A percentile compares a stretch with the other conserved stretches of the same genome.
Conservation (phyloP, 495 filamentous ascomycete genomes). For the Polyplosphaeria fusca region DNA sequence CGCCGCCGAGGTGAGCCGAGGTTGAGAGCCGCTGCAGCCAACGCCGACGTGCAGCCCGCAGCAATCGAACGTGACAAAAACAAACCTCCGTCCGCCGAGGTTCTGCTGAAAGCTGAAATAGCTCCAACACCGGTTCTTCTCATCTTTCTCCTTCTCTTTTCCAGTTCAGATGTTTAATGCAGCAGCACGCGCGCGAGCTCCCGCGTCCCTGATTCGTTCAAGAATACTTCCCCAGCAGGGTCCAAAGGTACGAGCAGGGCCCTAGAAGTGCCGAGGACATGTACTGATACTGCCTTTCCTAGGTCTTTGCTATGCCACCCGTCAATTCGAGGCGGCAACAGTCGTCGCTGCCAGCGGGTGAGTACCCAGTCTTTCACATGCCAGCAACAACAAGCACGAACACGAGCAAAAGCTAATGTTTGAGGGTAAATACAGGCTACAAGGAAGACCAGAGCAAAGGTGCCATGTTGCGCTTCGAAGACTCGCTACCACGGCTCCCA, state of each 20-base stretch:
- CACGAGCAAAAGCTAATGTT: conserved; percentile 13
- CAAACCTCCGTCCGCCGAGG: conserved; percentile 7
- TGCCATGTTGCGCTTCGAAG: conserved; percentile 92
- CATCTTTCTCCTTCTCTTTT: not conserved
- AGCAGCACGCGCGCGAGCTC: conserved; percentile 34
- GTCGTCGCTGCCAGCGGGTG: conserved; percentile 56
- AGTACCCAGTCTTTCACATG: conserved; percentile 31
- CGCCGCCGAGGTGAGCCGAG: conserved; percentile 9
- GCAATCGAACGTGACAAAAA: not conserved
- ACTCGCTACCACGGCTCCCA: conserved; percentile 86
- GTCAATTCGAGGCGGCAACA: conserved; percentile 54
- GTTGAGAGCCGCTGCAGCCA: not conserved
- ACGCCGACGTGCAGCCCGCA: not conserved
- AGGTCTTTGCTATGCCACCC: conserved; percentile 51
- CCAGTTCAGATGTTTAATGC: conserved; percentile 35
- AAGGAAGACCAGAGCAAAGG: conserved; percentile 88
- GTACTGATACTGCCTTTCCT: not conserved
- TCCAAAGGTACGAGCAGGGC: conserved; percentile 20
- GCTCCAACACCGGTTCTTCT: not conserved
- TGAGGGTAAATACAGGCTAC: conserved; percentile 61
- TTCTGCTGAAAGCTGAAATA: conserved; percentile 7
- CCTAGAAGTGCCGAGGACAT: not conserved
- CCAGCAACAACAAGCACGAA: conserved; percentile 2
- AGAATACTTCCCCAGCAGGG: conserved; percentile 11
- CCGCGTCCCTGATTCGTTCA: conserved; percentile 30